phyloP scores from a whole-genome alignment of 805 yeast species.

The Pachysolen tannophilus region DNA sequence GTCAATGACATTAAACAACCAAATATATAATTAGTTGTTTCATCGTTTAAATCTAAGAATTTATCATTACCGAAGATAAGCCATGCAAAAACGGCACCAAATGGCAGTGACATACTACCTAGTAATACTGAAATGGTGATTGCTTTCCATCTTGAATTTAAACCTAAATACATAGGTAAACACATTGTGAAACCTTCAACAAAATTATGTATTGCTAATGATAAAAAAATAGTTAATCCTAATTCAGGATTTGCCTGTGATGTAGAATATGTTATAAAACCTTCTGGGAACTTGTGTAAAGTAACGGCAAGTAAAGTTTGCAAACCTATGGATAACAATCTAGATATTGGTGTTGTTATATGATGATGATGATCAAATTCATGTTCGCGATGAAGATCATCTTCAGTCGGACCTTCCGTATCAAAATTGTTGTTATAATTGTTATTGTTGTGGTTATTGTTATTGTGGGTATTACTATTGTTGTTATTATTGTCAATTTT shows the following conservation, averaged over 20 bases:
- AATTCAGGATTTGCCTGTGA: slow-evolving; percentile 56
- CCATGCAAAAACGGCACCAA: slow-evolving; percentile 76
- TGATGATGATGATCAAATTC: slow-evolving; percentile 66
- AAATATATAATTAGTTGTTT: slow-evolving; percentile 34
- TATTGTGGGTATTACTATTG: slow-evolving; percentile 9
- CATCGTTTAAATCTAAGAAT: slow-evolving; percentile 24
- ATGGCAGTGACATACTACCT: slow-evolving; percentile 83
- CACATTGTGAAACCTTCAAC: slow-evolving; percentile 95
- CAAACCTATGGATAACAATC: slow-evolving; percentile 77
- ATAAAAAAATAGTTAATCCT: slow-evolving; percentile 76
- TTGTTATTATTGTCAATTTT: background rate
- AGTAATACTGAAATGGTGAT: slow-evolving; percentile 54
- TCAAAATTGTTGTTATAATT: slow-evolving; percentile 10
- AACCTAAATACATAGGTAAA: slow-evolving; percentile 75
- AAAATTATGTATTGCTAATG: slow-evolving; percentile 82
- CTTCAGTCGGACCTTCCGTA: slow-evolving; percentile 10
- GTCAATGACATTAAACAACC: slow-evolving; percentile 67
- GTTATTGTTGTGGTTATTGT: slow-evolving; percentile 9
- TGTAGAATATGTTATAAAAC: slow-evolving; percentile 80
- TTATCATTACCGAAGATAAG: slow-evolving; percentile 33
- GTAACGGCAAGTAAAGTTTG: slow-evolving; percentile 87
- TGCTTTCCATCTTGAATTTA: slow-evolving; percentile 55
- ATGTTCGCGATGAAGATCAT: slow-evolving; percentile 18
- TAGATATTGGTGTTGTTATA: slow-evolving; percentile 66
- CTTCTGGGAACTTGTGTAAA: slow-evolving; percentile 91